These are phyloP conservation scores for Gaeumannomyces sp. DNA, from an alignment of 2,329 filamentous ascomycete species.

Conservation along the genomic window DNA sequence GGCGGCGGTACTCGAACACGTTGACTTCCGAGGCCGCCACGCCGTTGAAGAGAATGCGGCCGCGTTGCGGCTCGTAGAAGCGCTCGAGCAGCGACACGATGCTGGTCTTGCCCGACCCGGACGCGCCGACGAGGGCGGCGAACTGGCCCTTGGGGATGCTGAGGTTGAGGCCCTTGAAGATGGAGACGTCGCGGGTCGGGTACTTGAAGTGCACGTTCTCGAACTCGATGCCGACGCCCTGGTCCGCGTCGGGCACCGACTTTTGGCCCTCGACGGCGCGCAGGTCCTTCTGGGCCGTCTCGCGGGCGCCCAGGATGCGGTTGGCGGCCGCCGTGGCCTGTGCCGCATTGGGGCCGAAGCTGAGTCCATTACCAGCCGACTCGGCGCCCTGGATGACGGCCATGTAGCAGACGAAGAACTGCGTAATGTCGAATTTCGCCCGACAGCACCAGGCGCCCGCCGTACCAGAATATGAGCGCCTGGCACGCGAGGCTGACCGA, in stretches of 20 bases:
- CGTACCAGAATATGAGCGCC: conserved; percentile 63
- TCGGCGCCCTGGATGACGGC: conserved; percentile 63
- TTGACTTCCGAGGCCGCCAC: conserved; percentile 53
- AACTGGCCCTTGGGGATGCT: conserved; percentile 64
- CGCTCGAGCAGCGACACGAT: conserved; percentile 60
- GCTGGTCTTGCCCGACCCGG: conserved; percentile 63
- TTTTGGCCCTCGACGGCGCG: conserved; percentile 22
- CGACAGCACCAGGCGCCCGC: conserved; percentile 45
- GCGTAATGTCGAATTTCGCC: conserved; percentile 39
- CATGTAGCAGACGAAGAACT: conserved; percentile 56
- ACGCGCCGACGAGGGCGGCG: conserved; percentile 63
- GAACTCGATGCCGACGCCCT: conserved; percentile 51
- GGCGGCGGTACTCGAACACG: conserved; percentile 54
- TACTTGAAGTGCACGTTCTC: conserved; percentile 54
- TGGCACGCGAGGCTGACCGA: conserved; percentile 57
- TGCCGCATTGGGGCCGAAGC: conserved; percentile 59
- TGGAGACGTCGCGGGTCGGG: conserved; percentile 47
- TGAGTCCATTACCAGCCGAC: conserved; percentile 59
- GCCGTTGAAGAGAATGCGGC: conserved; percentile 59
- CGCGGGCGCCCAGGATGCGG: conserved; percentile 48
- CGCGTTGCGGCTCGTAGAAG: conserved; percentile 64
- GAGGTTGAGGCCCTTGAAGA: conserved; percentile 57
- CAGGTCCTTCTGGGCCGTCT: conserved; percentile 32
- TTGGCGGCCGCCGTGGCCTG: conserved; percentile 54
- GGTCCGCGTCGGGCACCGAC: conserved; percentile 37